Evolutionary conservation across 805 yeast species (phyloP).

Genomic region (Spathaspora sp.): DNA sequence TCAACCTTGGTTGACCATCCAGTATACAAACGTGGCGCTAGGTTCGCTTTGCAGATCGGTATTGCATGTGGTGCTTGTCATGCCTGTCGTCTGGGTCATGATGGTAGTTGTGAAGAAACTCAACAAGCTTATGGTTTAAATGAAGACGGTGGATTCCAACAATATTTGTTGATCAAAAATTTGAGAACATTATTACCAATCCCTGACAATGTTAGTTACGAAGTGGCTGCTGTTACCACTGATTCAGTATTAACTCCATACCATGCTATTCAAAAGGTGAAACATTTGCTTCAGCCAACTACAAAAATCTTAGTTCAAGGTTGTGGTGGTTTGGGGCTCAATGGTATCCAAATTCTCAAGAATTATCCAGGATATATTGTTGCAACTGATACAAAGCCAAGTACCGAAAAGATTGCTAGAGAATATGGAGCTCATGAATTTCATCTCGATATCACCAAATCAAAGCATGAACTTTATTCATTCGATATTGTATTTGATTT

Average conservation of each 20-base stretch:
- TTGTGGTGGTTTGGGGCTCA: conserved; percentile 41
- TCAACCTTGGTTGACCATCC: conserved; percentile 16
- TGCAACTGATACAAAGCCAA: conserved; percentile 29
- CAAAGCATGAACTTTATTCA: conserved; percentile 24
- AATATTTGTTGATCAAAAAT: conserved; percentile 34
- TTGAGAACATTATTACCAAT: conserved; percentile 33
- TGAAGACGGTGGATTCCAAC: conserved; percentile 40
- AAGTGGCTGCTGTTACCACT: conserved; percentile 38
- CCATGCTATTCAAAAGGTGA: conserved; percentile 38
- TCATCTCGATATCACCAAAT: conserved; percentile 24
- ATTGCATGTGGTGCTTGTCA: conserved; percentile 33
- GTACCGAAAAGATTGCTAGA: conserved; percentile 21
- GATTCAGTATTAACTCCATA: conserved; percentile 43
- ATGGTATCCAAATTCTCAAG: conserved; percentile 38
- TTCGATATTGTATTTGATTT: conserved; percentile 41
- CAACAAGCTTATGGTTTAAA: conserved; percentile 30
- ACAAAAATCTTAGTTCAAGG: conserved; percentile 37
- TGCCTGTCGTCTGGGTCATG: conserved; percentile 32
- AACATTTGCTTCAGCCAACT: conserved; percentile 22
- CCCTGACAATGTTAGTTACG: conserved; percentile 36
- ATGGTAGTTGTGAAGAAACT: conserved; percentile 24
- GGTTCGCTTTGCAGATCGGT: conserved; percentile 27
- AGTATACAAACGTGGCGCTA: conserved; percentile 23
- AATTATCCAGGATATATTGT: conserved; percentile 30
- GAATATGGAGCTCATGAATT: conserved; percentile 41